Evolutionary conservation across 192 early-diverging fungal genomes (phyloP), one percentile per base, ranked within the genome.

Genomic region (Chytriomyces sp.): DNA sequence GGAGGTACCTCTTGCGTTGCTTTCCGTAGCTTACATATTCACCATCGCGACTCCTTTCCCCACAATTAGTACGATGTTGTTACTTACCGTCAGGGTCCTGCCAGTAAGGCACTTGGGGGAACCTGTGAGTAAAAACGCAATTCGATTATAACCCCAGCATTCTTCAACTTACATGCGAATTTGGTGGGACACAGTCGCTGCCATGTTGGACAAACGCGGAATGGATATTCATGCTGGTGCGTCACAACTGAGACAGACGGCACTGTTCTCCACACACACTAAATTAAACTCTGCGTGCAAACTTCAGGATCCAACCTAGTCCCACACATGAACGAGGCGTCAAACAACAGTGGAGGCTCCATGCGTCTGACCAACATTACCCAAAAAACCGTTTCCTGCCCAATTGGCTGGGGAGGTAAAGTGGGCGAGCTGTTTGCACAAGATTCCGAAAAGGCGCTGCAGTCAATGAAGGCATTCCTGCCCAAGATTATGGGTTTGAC

Each of bases 1-100:
- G 35, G 87, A 88, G 59, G 53, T 57, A 66, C 8, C 6, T 65
- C 63, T 65, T 50, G 28, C 5, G n/a, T 23, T 59, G 50, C 24
- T 71, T 71, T 71, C 5, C 50, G 5, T 24, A 3, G 23, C 46
- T 24, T 18, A 64, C 16, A 23, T 13, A 13, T 13, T 24, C 3
- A 18, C 28, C 13, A 16, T 64, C 20, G 63, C 20, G 3, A 64
- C 64, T 24, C 20, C 63, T 16, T 64, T 64, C n/a, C 1, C 35
- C 35, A 35, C 35, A 35, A 35, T 35, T 4, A 35, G 35, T 35
- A 35, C 35, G 35, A 35, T 64, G 64, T 24, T 64, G 64, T 35
- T 13, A 23, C 35, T 18, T 35, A 64, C 7, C 64, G 64, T 24
- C 64, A 35, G n/a, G 64, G 64, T 24, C 26, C 35, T 1, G 64